phyloP scores from a whole-genome alignment of 148 eudicot genomes.

The Rhododendron ovatum region DNA sequence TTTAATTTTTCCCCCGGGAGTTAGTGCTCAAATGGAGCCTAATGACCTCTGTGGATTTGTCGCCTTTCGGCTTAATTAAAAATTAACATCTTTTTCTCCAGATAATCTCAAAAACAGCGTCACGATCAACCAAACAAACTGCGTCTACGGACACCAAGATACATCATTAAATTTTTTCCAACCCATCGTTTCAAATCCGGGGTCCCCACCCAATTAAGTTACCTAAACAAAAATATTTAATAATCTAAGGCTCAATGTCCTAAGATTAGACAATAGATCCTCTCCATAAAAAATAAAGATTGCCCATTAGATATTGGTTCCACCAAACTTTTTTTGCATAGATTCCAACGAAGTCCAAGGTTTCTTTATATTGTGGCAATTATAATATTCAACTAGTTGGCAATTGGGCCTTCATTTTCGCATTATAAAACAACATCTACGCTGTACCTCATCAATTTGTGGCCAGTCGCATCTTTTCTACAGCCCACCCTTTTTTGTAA shows the following conservation, averaged over 20 bases:
- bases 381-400: background rate
- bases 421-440: background rate
- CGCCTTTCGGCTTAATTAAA: constrained; percentile 11
- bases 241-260: background rate
- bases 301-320: constrained; percentile 15
- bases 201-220: constrained; percentile 20
- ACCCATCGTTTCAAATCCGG: constrained; percentile 27
- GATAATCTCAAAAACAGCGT: constrained; percentile 31
- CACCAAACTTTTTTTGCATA: constrained; percentile 22
- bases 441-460: background rate
- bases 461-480: background rate
- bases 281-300: background rate
- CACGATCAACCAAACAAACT: constrained; percentile 32
- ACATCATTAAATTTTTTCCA: constrained; percentile 13
- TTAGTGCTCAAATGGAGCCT: constrained; percentile 25
- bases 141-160: constrained; percentile 34
- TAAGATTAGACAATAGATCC: background rate
- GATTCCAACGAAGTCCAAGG: constrained; percentile 26
- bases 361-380: background rate
- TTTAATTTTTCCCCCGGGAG: constrained; percentile 17
- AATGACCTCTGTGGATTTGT: constrained; percentile 19
- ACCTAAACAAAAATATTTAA: constrained; percentile 13
- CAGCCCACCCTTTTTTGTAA: background rate
- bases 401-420: background rate
- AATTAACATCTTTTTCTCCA: constrained; percentile 19